phyloP scores from a whole-genome alignment of 805 yeast genomes.

The Candida glaebosa region DNA sequence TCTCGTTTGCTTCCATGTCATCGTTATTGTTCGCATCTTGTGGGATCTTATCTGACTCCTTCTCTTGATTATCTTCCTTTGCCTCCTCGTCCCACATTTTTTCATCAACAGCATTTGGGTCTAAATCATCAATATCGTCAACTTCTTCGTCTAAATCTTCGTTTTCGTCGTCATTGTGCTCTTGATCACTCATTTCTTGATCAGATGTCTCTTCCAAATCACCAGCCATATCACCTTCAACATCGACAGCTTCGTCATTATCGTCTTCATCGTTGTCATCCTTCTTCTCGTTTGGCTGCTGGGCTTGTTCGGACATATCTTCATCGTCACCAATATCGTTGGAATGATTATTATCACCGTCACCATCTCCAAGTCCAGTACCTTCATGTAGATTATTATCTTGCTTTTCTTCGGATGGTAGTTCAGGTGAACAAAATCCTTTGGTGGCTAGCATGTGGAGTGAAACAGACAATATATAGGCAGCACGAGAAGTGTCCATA shows the following conservation, averaged over 20 bases:
- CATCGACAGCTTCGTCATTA: constrained; percentile 88
- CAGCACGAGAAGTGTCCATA: constrained; percentile 53
- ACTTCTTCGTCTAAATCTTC: constrained; percentile 85
- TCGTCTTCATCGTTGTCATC: constrained; percentile 60
- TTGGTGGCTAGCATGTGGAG: constrained; percentile 62
- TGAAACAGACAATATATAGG: constrained; percentile 53
- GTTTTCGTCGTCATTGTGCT: constrained; percentile 47
- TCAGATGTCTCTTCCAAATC: constrained; percentile 75
- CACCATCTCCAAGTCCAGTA: constrained; percentile 91
- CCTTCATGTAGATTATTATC: constrained; percentile 72
- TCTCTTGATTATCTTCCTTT: constrained; percentile 71
- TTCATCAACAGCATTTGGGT: constrained; percentile 93
- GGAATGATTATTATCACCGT: constrained; percentile 76
- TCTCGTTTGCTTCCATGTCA: constrained; percentile 46
- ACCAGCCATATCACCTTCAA: constrained; percentile 98
- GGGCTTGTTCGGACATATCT: constrained; percentile 76
- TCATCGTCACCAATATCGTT: constrained; percentile 91
- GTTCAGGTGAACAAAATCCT: constrained; percentile 93
- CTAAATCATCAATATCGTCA: constrained; percentile 84
- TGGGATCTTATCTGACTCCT: constrained; percentile 71
- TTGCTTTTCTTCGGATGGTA: constrained; percentile 61
- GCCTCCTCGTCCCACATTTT: constrained; percentile 98
- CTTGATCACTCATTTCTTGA: constrained; percentile 57
- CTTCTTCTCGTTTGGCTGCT: constrained; percentile 69
- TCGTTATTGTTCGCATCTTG: constrained; percentile 51